Conservation (phyloP, 2,329 filamentous ascomycete species). For the Neonectria sp. region DNA sequence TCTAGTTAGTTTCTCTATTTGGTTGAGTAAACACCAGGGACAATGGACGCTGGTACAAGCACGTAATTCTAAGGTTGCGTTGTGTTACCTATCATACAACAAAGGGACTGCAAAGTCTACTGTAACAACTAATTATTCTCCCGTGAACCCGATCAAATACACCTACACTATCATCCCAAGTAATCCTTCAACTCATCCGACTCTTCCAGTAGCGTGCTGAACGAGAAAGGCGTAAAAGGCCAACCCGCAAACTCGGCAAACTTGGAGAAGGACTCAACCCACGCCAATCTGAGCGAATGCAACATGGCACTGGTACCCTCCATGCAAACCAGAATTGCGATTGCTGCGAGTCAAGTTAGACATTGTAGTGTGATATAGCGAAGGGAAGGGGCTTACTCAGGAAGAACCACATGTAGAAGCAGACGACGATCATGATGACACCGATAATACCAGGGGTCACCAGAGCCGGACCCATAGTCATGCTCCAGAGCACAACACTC, state of each 20-base stretch:
- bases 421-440: constrained; percentile 84
- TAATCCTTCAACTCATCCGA: constrained; percentile 75
- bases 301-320: constrained; percentile 97
- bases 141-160: constrained; percentile 20
- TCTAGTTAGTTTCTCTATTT: neutral
- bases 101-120: constrained; percentile 49
- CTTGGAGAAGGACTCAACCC: constrained; percentile 98
- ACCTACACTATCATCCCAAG: constrained; percentile 58
- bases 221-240: constrained; percentile 91
- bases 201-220: constrained; percentile 87
- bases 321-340: constrained; percentile 87
- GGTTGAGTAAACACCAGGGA: constrained; percentile 1
- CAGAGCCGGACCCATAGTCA: constrained; percentile 90
- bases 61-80: constrained; percentile 43
- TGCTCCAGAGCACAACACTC: constrained; percentile 94
- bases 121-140: constrained; percentile 39
- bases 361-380: neutral
- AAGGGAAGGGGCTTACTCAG: constrained; percentile 65
- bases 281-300: constrained; percentile 91
- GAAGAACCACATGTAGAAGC: constrained; percentile 92
- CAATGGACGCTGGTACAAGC: constrained; percentile 27
- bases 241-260: constrained; percentile 94
- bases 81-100: constrained; percentile 51
- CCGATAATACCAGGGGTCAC: constrained; percentile 75
- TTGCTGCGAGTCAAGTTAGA: constrained; percentile 54